Base-by-base conservation (phyloP, 2,329 filamentous ascomycete species). In the Monosporascus sp. region DNA sequence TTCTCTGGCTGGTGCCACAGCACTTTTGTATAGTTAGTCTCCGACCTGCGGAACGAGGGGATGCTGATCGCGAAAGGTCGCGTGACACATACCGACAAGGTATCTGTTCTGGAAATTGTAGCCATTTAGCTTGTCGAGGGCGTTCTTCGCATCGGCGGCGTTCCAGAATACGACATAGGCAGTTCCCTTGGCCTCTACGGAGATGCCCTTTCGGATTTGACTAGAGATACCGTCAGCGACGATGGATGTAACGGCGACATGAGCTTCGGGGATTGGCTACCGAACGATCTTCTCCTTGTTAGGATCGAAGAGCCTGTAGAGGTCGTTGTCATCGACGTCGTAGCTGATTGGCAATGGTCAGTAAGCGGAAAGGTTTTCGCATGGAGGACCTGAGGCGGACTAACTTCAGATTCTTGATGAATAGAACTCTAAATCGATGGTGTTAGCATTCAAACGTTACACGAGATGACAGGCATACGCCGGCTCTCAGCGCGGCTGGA, bases 91-190 rank as follows among this genome's bases (percentile, higher is more conserved):
- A 95, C 91, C 91, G 69, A 99, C 94, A 66, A 99, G 89, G 76
- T 99, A 99, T 72, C 94, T 89, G 78, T 93, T 96, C 80, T 99
- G 94, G 75, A 99, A 99, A 80, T 99, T 99, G 86, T 96, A 99
- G 72, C 94, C 94, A 80, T 99, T 99, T 73, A 99, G 82, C 80
- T 97, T 97, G 80, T 99, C 94, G 81, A 94, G 97, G 70, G 94
- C 94, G 76, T 91, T 87, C 79, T 99, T 99, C 63, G 94, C 92
- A 81, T 99, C 94, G 83, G 94, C 89, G 64, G 97, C 93, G 82
- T 99, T 94, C 76, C 97, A 94, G 81, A 97, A 99, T 75, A 99
- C 94, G 65, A 99, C 94, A 75, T 96, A 99, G 63, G 93, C 94
- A 51, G 94, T 99, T 72, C 94, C 94, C 76, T 97, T 99, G 68